A percentile compares a stretch with the other conserved stretches of the same genome.
Conservation (phyloP, 495 filamentous ascomycete species). For the Lentithecium fluviatile region DNA sequence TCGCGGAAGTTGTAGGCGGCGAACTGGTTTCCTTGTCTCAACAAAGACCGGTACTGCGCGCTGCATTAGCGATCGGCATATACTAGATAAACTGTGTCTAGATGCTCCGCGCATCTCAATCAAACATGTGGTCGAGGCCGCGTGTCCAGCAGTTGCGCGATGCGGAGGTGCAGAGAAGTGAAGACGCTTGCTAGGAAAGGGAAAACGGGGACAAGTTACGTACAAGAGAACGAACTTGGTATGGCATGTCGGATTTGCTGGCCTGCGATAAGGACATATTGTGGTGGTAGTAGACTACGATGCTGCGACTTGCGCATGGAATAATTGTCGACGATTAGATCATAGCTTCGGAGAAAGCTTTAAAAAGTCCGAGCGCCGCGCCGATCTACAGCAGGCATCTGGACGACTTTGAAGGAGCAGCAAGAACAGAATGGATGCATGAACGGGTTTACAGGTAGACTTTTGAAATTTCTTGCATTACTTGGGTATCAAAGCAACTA, state of each 20-base stretch:
- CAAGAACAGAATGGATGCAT: too few relatives aligned
- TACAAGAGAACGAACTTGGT: slow-evolving; percentile 39
- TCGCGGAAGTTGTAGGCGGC: slow-evolving; percentile 95
- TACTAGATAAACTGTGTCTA: background rate
- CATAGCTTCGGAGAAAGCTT: slow-evolving; percentile 26
- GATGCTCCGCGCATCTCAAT: background rate
- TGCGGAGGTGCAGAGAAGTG: background rate
- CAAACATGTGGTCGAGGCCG: too few relatives aligned
- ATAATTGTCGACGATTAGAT: slow-evolving; percentile 13
- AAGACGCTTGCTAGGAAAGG: background rate
- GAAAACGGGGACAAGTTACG: too few relatives aligned
- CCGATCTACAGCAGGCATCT: background rate
- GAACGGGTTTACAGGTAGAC: too few relatives aligned
- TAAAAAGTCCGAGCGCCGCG: slow-evolving; percentile 11
- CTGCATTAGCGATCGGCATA: background rate
- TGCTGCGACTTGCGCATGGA: background rate
- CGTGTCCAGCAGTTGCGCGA: background rate
- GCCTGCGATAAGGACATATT: slow-evolving; percentile 32
- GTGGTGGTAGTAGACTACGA: background rate
- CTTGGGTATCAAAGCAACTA: background rate
- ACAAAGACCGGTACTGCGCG: slow-evolving; percentile 83
- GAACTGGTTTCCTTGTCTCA: slow-evolving; percentile 84
- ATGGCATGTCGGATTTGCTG: slow-evolving; percentile 36
- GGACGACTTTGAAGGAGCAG: too few relatives aligned
- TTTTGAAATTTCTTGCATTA: background rate